Percentiles rank a stretch among this genome's conserved stretches.
Evolutionary conservation across 129 eudicot genomes (phyloP).

Genomic region (Tagetes patula): DNA sequence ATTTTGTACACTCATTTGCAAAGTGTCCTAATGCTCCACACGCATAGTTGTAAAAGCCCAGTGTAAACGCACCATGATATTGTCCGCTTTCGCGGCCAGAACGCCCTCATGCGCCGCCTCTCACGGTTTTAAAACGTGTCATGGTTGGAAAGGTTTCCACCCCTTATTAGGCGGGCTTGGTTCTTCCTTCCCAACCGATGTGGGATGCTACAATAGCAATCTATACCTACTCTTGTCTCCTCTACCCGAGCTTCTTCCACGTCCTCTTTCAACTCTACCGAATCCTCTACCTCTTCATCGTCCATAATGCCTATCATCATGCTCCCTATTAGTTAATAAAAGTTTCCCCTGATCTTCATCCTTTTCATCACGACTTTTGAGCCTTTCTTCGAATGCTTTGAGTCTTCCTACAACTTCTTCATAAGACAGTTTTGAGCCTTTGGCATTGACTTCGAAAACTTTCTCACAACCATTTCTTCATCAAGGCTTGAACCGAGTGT

Average conservation of each 20-base stretch:
- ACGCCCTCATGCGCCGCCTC: no score
- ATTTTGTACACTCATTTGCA: not conserved
- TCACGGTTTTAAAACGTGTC: no score
- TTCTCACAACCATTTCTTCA: no score
- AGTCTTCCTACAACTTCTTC: not conserved
- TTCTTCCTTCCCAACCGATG: no score
- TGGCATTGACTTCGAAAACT: no score
- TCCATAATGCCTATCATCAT: not conserved
- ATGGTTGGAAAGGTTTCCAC: no score
- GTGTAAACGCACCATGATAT: no score
- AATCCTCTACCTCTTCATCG: not conserved
- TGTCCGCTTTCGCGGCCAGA: no score
- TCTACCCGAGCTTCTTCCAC: not conserved
- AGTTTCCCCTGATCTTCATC: not conserved
- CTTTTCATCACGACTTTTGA: not conserved
- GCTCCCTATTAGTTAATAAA: not conserved
- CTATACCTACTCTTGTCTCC: not conserved
- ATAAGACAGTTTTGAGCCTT: not conserved
- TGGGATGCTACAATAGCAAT: no score
- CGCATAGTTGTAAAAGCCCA: not conserved
- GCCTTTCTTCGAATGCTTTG: not conserved
- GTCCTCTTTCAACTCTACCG: not conserved
- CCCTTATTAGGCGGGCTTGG: no score
- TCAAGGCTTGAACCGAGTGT: no score
- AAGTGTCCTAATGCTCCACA: not conserved